Conservation (phyloP, 2,329 filamentous ascomycete genomes). For the Phaeosphaeriaceae sp. region DNA sequence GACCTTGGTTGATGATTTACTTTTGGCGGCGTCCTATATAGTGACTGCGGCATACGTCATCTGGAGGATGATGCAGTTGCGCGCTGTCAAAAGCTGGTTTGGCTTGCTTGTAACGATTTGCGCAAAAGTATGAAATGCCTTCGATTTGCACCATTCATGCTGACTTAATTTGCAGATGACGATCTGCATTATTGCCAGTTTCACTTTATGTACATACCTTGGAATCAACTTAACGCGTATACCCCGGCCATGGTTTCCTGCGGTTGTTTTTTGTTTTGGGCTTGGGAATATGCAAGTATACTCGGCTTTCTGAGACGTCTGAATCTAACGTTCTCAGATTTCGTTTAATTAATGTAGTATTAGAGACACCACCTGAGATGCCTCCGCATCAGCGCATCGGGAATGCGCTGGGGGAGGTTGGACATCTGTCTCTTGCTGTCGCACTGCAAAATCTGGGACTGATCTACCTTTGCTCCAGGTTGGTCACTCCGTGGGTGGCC, state of each 20-base stretch:
- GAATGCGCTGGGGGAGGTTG: slow-evolving; percentile 75
- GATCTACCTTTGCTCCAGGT: slow-evolving; percentile 68
- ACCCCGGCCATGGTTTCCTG: slow-evolving; percentile 75
- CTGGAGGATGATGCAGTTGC: slow-evolving; percentile 70
- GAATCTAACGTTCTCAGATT: slow-evolving; percentile 54
- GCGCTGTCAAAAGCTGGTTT: slow-evolving; percentile 76
- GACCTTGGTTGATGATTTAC: slow-evolving; percentile 68
- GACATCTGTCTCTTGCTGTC: slow-evolving; percentile 71
- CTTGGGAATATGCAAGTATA: slow-evolving; percentile 70
- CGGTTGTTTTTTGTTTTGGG: slow-evolving; percentile 78
- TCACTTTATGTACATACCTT: slow-evolving; percentile 78
- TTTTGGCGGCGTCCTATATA: slow-evolving; percentile 70
- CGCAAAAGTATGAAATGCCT: slow-evolving; percentile 58
- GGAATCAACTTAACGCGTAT: slow-evolving; percentile 78
- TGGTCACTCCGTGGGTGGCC: slow-evolving; percentile 73
- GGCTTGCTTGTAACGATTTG: slow-evolving; percentile 75
- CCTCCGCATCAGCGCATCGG: slow-evolving; percentile 73
- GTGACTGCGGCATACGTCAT: slow-evolving; percentile 71
- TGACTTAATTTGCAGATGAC: slow-evolving; percentile 55
- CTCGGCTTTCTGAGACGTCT: neutral
- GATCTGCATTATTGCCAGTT: slow-evolving; percentile 78
- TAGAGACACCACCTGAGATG: slow-evolving; percentile 73
- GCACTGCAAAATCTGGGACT: slow-evolving; percentile 73
- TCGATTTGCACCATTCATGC: neutral
- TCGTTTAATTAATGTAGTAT: slow-evolving; percentile 77